phyloP scores from a whole-genome alignment of 306 rosid genomes.

The Lotus japonicus region DNA sequence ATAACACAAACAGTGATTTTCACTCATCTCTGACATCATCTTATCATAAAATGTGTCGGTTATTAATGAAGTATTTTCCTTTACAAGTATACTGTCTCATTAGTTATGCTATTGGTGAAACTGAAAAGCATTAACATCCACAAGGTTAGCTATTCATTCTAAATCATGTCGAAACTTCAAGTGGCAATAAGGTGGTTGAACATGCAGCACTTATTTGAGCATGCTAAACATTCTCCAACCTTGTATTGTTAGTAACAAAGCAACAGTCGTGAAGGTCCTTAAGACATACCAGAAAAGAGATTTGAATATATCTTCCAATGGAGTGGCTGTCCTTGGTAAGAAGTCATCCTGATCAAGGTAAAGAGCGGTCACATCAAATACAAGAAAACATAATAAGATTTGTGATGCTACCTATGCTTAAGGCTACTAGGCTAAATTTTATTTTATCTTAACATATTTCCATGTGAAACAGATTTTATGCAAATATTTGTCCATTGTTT shows the following conservation, averaged over 20 bases:
- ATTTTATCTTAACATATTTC: not conserved
- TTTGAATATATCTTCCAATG: slow-evolving; percentile 95
- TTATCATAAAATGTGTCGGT: not conserved
- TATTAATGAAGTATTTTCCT: not conserved
- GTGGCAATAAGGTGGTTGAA: not conserved
- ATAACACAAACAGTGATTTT: not conserved
- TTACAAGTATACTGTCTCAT: not conserved
- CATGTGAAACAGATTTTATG: not conserved
- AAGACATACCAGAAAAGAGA: slow-evolving; percentile 80
- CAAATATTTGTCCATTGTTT: not conserved
- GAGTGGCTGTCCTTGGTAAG: slow-evolving; percentile 94
- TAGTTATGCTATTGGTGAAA: not conserved
- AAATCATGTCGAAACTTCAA: not conserved
- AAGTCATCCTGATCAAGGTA: slow-evolving; percentile 76
- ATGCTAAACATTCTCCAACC: slow-evolving; percentile 1
- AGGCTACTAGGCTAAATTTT: not conserved
- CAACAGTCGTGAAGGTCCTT: not conserved
- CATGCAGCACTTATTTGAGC: not conserved
- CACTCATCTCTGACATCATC: not conserved
- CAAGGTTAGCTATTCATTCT: not conserved
- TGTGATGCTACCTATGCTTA: slow-evolving; percentile 2
- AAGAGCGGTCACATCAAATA: slow-evolving; percentile 10
- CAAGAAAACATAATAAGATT: not conserved
- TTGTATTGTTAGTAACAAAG: slow-evolving; percentile 7
- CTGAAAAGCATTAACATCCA: not conserved